Evolutionary conservation across 139 green algal species (phyloP).

Genomic region (Chlorella vulgaris): DNA sequence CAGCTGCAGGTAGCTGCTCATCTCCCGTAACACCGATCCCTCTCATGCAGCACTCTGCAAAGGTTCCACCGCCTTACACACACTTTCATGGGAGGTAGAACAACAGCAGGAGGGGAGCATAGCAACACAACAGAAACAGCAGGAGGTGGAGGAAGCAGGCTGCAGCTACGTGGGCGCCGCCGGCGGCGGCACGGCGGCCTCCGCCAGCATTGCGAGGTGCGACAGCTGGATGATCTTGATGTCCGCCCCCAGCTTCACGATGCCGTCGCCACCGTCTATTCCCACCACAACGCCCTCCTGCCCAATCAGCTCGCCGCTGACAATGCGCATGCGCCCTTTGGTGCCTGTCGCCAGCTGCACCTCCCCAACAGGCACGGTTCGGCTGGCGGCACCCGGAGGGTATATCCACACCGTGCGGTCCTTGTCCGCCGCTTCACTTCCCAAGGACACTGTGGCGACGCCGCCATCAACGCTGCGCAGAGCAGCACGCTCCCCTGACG

Average conservation of each 20-base stretch:
- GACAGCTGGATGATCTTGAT: conserved; percentile 51
- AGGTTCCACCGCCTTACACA: too few relatives aligned
- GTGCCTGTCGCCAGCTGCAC: neutral
- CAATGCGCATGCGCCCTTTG: conserved; percentile 33
- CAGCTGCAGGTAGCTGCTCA: too few relatives aligned
- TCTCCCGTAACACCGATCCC: too few relatives aligned
- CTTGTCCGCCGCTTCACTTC: neutral
- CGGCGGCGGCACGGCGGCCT: neutral
- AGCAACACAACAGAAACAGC: too few relatives aligned
- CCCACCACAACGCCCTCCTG: conserved; percentile 50
- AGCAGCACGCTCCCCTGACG: conserved; percentile 20
- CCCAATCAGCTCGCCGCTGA: conserved; percentile 41
- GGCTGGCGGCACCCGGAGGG: neutral
- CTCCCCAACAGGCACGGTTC: conserved; percentile 5
- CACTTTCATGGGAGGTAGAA: too few relatives aligned
- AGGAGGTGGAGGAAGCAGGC: too few relatives aligned
- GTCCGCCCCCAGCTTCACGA: conserved; percentile 54
- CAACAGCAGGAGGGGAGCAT: too few relatives aligned
- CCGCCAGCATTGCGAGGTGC: conserved; percentile 10
- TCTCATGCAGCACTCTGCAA: too few relatives aligned
- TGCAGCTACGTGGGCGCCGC: too few relatives aligned
- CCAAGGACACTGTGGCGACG: conserved; percentile 25
- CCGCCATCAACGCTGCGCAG: conserved; percentile 33
- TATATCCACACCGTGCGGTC: neutral
- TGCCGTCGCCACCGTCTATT: conserved; percentile 50